Conservation (phyloP, 1,139 yeast genomes). For the Meyerozyma carpophila region DNA sequence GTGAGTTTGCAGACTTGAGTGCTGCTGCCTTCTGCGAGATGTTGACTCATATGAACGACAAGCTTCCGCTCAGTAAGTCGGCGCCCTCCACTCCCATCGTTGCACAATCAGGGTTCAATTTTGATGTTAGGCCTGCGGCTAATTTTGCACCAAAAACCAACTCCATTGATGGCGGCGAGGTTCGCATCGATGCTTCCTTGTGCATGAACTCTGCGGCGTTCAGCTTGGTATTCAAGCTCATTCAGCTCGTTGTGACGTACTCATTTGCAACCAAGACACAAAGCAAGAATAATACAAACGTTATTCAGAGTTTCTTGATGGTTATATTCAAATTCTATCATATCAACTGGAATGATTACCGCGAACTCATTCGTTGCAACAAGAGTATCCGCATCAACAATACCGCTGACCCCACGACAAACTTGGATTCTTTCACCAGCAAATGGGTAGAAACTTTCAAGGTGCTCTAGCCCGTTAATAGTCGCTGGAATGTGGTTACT, state of each 20-base stretch:
- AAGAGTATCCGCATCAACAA: constrained; percentile 37
- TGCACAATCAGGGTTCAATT: constrained; percentile 10
- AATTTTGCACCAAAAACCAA: constrained; percentile 4
- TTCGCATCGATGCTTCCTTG: constrained; percentile 4
- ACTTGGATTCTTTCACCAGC: constrained; percentile 33
- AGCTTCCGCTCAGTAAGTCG: constrained; percentile 38
- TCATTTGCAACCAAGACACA: constrained; percentile 32
- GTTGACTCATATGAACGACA: constrained; percentile 34
- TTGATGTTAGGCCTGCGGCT: constrained; percentile 1
- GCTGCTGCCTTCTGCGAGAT: constrained; percentile 29
- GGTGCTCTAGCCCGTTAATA: neutral
- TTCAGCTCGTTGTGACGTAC: constrained; percentile 33
- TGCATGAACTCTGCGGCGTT: constrained; percentile 20
- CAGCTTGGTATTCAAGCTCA: constrained; percentile 24
- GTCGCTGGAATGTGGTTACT: neutral
- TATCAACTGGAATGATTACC: constrained; percentile 36
- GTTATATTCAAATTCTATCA: constrained; percentile 36
- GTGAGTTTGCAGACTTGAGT: constrained; percentile 31
- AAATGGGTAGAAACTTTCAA: constrained; percentile 32
- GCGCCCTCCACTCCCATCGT: constrained; percentile 42
- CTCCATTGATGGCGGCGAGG: constrained; percentile 4
- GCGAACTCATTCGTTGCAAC: constrained; percentile 27
- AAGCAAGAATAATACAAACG: constrained; percentile 24
- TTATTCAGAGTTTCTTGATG: constrained; percentile 31
- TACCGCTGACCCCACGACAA: constrained; percentile 25